Evolutionary conservation across 176 grass and related monocot species (phyloP), one percentile per base, ranked within the genome.

Genomic region (Rhipidocladum racemiflorum): DNA sequence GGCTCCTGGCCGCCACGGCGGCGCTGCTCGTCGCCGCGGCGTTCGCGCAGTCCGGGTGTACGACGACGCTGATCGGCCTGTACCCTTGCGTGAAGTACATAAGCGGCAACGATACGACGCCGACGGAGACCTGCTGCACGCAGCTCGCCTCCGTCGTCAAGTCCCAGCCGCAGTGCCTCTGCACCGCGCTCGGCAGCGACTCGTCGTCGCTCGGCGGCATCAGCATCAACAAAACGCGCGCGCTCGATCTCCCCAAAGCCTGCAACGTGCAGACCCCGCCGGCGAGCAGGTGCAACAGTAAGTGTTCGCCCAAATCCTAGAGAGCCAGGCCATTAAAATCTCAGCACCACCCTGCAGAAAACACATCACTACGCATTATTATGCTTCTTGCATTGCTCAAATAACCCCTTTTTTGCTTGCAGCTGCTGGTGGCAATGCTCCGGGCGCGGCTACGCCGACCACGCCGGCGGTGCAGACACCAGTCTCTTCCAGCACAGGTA

Each of bases 61-160:
- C 90, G 51, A 65, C 84, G 3, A 85, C 86, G 46, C 77, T 97
- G 10, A 17, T 97, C 61, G 72, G 88, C 81, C 78, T 97, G 53
- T 92, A 89, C 45, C 92, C 95, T 83, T 97, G 95, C 92, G 60
- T 97, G 21, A 89, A 87, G 88, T 97, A 94, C 90, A 94, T 94
- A 65, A 89, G 80, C 61, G 95, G 95, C 56, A 94, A 87, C 39
- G 90, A 81, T 53, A 78, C 90, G 30, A 11, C 78, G 36, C 90
- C 95, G 29, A 74, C 86, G 18, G 9, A 65, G 0, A 88, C 81
- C 0, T 97, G 95, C 84, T 97, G 95, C 86, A 73, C 92, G 18
- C 86, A 92, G 84, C 88, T 97, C 7, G 11, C 45, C 25, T 71
- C 51, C 39, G 92, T 97, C 0, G 95, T 94, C 50, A 27, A 91